Percentiles rank a stretch among this genome's conserved stretches.
phyloP scores from a whole-genome alignment of 768 basidiomycete species.

The Vararia minispora region DNA sequence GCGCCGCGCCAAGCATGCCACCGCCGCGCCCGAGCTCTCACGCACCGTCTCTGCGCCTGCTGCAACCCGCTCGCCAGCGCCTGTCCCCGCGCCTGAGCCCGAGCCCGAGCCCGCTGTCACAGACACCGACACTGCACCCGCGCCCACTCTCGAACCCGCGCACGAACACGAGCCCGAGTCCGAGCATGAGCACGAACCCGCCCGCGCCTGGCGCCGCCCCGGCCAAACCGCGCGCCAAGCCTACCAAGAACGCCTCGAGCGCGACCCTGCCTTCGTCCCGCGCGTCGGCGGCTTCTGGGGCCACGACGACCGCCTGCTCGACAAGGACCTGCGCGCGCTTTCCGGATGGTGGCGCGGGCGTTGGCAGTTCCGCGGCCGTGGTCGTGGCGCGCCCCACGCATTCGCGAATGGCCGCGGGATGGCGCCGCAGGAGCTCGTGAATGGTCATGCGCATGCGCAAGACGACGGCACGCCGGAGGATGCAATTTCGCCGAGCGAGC shows the following conservation, averaged over 20 bases:
- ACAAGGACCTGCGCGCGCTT: conserved; percentile 70
- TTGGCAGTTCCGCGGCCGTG: conserved; percentile 62
- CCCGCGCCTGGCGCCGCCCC: conserved; percentile 25
- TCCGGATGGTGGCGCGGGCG: conserved; percentile 84
- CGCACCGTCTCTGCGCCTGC: conserved; percentile 20
- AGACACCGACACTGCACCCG: conserved; percentile 14
- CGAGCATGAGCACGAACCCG: too few species aligned
- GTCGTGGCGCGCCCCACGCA: conserved; percentile 36
- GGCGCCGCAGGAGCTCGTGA: conserved; percentile 13
- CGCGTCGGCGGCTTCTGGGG: conserved; percentile 91
- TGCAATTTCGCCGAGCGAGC: conserved; percentile 50
- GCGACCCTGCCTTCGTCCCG: conserved; percentile 83
- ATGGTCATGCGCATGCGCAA: conserved; percentile 7
- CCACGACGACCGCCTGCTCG: conserved; percentile 83
- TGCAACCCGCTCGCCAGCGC: conserved; percentile 6
- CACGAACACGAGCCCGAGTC: conserved; percentile 25
- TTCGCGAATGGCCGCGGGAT: conserved; percentile 48
- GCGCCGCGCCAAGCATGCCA: conserved; percentile 17
- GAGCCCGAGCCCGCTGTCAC: conserved; percentile 20
- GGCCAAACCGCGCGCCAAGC: conserved; percentile 70
- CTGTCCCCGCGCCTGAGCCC: conserved; percentile 22
- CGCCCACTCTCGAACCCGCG: conserved; percentile 13
- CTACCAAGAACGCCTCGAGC: conserved; percentile 73
- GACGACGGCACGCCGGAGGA: conserved; percentile 15
- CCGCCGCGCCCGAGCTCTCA: conserved; percentile 23